Percentiles rank a stretch among this genome's conserved stretches.
Evolutionary conservation across 352 stramenopile genomes (phyloP).

Genomic region (Phytopythium vexans): DNA sequence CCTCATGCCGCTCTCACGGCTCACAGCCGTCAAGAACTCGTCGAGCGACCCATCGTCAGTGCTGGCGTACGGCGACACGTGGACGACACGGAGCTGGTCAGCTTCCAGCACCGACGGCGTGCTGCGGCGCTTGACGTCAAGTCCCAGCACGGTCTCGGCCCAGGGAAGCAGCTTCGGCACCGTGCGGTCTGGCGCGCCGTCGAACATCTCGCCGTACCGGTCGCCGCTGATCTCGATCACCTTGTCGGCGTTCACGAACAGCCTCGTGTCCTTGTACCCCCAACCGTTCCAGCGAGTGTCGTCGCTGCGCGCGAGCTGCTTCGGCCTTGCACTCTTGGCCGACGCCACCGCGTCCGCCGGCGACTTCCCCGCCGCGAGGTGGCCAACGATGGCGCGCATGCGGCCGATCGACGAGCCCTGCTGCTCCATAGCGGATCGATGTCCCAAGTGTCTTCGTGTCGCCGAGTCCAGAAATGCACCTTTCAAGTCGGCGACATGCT

Average conservation of each 20-base stretch:
- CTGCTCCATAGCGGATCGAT: not conserved
- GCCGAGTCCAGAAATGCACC: too few relatives aligned
- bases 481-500: too few relatives aligned
- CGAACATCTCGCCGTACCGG: constrained; percentile 66
- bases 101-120: constrained; percentile 23
- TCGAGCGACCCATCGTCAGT: constrained; percentile 10
- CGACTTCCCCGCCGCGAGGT: constrained; percentile 17
- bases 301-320: constrained; percentile 17
- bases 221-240: constrained; percentile 58
- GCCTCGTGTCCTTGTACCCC: constrained; percentile 66
- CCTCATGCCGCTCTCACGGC: constrained; percentile 23
- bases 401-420: constrained; percentile 28
- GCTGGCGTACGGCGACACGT: constrained; percentile 11
- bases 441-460: too few relatives aligned
- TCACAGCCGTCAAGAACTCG: constrained; percentile 25
- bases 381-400: constrained; percentile 49
- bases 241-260: constrained; percentile 56
- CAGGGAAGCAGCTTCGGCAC: constrained; percentile 51
- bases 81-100: constrained; percentile 30
- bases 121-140: constrained; percentile 38
- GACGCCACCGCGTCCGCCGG: not conserved
- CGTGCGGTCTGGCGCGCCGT: constrained; percentile 32
- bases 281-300: constrained; percentile 71
- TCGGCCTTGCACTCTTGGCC: constrained; percentile 5
- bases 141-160: constrained; percentile 51